phyloP scores from a whole-genome alignment of 345 rosid species.

The Populus davidiana region DNA sequence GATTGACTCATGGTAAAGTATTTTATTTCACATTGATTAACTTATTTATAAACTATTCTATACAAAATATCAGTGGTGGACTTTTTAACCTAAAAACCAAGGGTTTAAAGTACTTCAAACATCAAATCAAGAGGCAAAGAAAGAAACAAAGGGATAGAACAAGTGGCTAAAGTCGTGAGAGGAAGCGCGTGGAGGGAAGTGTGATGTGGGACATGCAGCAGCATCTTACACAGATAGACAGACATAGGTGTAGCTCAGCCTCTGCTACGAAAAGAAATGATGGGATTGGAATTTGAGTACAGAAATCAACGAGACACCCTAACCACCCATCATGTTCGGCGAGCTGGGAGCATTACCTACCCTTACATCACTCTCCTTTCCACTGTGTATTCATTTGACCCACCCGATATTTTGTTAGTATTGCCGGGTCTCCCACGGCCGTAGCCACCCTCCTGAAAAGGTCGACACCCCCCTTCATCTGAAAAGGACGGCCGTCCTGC shows the following conservation, averaged over 20 bases:
- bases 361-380: slow-evolving; percentile 2
- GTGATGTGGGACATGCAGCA: not conserved
- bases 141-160: no score
- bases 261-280: not conserved
- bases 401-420: not conserved
- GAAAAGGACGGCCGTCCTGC: not conserved
- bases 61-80: no score
- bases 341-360: slow-evolving; percentile 43
- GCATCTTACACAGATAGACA: not conserved
- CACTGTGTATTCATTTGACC: not conserved
- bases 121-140: no score
- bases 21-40: no score
- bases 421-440: not conserved
- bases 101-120: no score
- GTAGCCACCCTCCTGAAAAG: not conserved
- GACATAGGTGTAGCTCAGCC: not conserved
- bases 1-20: no score
- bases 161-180: not conserved
- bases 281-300: slow-evolving; percentile 8
- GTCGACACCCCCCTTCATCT: not conserved
- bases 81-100: no score
- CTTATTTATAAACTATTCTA: no score
- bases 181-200: not conserved
- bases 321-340: slow-evolving; percentile 48
- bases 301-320: slow-evolving; percentile 37